Conservation (phyloP, 2,329 filamentous ascomycete species). For the Pseudogymnoascus sp. region DNA sequence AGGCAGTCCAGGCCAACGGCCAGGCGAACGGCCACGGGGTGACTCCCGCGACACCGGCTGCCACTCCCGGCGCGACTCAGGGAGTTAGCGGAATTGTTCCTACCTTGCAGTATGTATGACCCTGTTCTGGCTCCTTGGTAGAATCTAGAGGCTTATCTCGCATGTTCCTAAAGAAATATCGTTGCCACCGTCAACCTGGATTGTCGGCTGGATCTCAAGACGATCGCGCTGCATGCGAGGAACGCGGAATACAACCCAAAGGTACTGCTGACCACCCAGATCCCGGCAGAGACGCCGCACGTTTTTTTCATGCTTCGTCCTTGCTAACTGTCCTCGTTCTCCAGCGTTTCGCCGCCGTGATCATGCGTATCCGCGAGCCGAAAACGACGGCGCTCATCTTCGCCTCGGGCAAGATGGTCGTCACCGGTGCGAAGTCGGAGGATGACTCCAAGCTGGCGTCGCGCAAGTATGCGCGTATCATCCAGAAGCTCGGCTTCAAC, state of each 20-base stretch:
- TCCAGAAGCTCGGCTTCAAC: constrained; percentile 99
- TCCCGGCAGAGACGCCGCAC: constrained; percentile 32
- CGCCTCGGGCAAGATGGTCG: constrained; percentile 98
- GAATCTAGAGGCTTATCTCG: constrained; percentile 43
- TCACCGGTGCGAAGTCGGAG: constrained; percentile 95
- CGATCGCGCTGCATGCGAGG: constrained; percentile 92
- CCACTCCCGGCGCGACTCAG: constrained; percentile 75
- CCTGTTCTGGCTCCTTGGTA: constrained; percentile 27
- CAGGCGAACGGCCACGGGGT: constrained; percentile 60
- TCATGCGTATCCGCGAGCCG: constrained; percentile 98
- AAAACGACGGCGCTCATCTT: constrained; percentile 99
- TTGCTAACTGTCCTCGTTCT: constrained; percentile 27
- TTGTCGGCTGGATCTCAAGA: constrained; percentile 96
- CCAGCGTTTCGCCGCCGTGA: constrained; percentile 96
- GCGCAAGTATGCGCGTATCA: constrained; percentile 96
- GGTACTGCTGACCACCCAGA: constrained; percentile 47
- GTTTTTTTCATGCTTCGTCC: constrained; percentile 32
- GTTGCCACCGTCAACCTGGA: constrained; percentile 97
- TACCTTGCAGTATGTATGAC: constrained; percentile 88
- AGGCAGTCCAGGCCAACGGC: constrained; percentile 36
- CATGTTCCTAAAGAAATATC: constrained; percentile 69
- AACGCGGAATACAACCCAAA: constrained; percentile 99
- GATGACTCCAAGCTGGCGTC: constrained; percentile 96
- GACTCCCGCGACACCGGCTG: constrained; percentile 82
- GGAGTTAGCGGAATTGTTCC: constrained; percentile 85